phyloP scores from a whole-genome alignment of 139 green algal genomes.

The Choricystis sp. region DNA sequence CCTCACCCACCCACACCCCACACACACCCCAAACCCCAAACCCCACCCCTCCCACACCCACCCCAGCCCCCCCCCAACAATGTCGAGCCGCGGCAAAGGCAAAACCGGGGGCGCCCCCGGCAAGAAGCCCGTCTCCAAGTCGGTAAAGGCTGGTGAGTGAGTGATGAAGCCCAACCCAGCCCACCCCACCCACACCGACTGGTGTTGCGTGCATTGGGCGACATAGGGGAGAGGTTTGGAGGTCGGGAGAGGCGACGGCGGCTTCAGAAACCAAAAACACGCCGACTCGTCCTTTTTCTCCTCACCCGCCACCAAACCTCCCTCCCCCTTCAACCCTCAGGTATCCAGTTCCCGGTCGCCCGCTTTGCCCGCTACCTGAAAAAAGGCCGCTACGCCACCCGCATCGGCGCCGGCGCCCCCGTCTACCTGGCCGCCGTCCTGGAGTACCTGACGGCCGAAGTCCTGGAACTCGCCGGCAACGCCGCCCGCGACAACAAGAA shows the following conservation, averaged over 20 bases:
- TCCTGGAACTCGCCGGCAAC: conserved; percentile 28
- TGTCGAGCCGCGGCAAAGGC: neutral
- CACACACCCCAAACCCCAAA: neutral
- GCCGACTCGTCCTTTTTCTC: neutral
- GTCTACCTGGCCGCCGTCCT: conserved; percentile 60
- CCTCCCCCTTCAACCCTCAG: conserved; percentile 4
- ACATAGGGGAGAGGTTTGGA: neutral
- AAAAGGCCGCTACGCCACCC: conserved; percentile 34
- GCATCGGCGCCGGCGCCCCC: conserved; percentile 39
- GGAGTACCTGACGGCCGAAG: conserved; percentile 69
- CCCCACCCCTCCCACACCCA: neutral
- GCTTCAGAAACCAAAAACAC: neutral
- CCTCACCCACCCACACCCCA: too few relatives aligned
- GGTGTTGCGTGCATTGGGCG: neutral
- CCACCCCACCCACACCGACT: too few relatives aligned
- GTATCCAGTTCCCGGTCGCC: conserved; percentile 72
- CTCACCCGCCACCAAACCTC: neutral
- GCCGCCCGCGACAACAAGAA: conserved; percentile 89
- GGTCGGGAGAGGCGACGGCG: neutral
- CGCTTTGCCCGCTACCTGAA: conserved; percentile 67
- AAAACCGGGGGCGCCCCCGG: neutral
- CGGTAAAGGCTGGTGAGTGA: neutral
- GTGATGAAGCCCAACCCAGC: too few relatives aligned
- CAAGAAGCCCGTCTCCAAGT: neutral
- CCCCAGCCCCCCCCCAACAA: neutral